phyloP scores from a whole-genome alignment of 1,284 basidiomycete genomes.

The Ustilago cynodontis region DNA sequence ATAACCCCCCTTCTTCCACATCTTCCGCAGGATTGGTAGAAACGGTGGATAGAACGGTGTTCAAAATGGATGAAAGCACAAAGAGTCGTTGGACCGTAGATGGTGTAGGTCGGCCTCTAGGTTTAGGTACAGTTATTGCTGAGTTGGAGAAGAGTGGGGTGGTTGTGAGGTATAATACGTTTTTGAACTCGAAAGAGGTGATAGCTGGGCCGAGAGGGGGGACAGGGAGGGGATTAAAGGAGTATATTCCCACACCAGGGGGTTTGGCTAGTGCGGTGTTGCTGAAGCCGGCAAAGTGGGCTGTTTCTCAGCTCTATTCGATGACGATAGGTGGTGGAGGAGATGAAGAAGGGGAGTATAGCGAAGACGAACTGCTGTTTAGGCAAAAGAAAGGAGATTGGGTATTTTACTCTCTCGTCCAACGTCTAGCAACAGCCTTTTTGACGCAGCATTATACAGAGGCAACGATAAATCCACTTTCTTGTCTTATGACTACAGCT shows the following conservation, averaged over 20 bases:
- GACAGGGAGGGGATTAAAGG: background rate
- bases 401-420: slow-evolving; percentile 78
- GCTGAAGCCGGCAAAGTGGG: slow-evolving; percentile 74
- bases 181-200: slow-evolving; percentile 75
- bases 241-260: slow-evolving; percentile 26
- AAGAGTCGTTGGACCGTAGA: slow-evolving; percentile 46
- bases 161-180: slow-evolving; percentile 75
- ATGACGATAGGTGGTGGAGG: slow-evolving; percentile 73
- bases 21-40: background rate
- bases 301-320: slow-evolving; percentile 76
- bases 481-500: slow-evolving; percentile 25
- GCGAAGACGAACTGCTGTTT: slow-evolving; percentile 73
- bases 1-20: background rate
- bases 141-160: slow-evolving; percentile 53
- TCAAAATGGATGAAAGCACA: slow-evolving; percentile 74
- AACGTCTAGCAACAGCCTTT: slow-evolving; percentile 64
- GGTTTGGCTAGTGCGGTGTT: slow-evolving; percentile 27
- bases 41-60: slow-evolving; percentile 68
- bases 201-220: slow-evolving; percentile 74
- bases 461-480: slow-evolving; percentile 41
- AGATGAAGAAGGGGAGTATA: slow-evolving; percentile 72
- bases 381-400: slow-evolving; percentile 76
- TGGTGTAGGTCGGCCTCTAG: slow-evolving; percentile 81
- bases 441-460: slow-evolving; percentile 20
- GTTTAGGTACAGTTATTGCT: slow-evolving; percentile 79